Evolutionary conservation across 495 filamentous ascomycete genomes (phyloP), one percentile per base, ranked within the genome.

Genomic region (Mycothermus thermophilus): DNA sequence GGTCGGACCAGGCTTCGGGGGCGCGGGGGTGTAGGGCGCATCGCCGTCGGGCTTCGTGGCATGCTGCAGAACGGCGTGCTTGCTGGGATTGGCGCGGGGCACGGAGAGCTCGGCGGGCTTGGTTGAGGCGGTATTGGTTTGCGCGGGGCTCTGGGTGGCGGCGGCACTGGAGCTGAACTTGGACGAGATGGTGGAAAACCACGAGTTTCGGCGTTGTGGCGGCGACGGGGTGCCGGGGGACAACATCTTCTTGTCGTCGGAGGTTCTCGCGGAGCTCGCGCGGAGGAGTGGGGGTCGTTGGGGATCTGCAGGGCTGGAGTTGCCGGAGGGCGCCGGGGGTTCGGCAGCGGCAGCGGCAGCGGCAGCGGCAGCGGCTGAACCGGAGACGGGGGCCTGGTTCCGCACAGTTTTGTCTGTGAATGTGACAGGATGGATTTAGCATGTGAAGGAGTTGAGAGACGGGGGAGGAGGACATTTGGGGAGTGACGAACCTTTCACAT

Each of bases 111-210:
- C 73, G 19, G 73, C 62, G 25, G 64, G 51, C 42, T 75, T 77
- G 1, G 65, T 52, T 29, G 55, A 54, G 22, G 62, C 39, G 13
- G 52, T 52, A 42, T 41, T 51, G 17, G 65, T 48, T 37, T 55
- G 57, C 19, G 62, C 57, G 34, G 65, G 59, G 32, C 55, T 58
- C 30, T 53, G 34, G 60, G 59, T 23, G 64, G 60, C 19, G 55
- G 66, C 31, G 47, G 50, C 16, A 67, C 68, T n/a, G 10, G 73
- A 79, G 8, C 83, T 85, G 59, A 97, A 93, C 50, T 90, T 95
- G 38, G 84, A 92, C 42, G 84, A 93, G 34, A 95, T 67, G 42
- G 72, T 92, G 20, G 81, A 83, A 38, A 97, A 80, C 88, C 88
- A 97, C 14, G 86, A 93, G 26, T 73, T 79, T 38, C 79, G 66